Percentiles rank a stretch among this genome's conserved stretches.
These are phyloP conservation scores for Adansonia grandidieri DNA, from an alignment of 441 rosid genomes.

Conservation along the genomic window DNA sequence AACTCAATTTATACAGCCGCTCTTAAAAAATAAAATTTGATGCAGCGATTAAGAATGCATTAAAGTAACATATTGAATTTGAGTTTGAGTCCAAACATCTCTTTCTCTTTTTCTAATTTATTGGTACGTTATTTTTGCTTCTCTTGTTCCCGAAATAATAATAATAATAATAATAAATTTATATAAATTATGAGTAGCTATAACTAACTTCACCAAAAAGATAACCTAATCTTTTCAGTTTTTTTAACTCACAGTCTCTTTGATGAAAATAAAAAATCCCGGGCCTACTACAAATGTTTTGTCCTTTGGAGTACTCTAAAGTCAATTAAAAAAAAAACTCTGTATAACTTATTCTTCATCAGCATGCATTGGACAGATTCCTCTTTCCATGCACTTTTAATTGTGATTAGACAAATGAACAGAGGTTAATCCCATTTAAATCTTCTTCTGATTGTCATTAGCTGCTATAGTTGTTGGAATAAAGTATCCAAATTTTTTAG, in stretches of 20 bases:
- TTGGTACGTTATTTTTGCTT: too few relatives aligned
- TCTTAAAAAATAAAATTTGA: too few relatives aligned
- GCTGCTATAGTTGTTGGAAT: not conserved
- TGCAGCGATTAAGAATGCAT: too few relatives aligned
- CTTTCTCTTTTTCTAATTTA: too few relatives aligned
- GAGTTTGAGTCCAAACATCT: too few relatives aligned
- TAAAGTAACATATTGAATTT: too few relatives aligned
- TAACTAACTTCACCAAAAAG: conserved; percentile 13
- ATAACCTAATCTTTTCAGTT: not conserved
- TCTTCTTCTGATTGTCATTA: not conserved
- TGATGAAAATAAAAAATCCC: not conserved
- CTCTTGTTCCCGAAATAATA: too few relatives aligned
- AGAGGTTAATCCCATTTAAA: not conserved
- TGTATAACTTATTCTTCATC: not conserved
- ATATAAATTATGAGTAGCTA: not conserved
- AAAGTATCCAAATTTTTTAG: not conserved
- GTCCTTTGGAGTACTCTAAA: not conserved
- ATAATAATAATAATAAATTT: too few relatives aligned
- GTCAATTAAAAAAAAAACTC: not conserved
- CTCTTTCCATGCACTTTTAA: not conserved
- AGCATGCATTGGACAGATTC: not conserved
- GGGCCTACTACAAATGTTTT: not conserved
- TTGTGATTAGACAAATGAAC: not conserved
- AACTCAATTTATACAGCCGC: too few relatives aligned
- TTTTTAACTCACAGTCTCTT: not conserved